Conservation (phyloP, 495 filamentous ascomycete species). For the Penicillium goetzii region DNA sequence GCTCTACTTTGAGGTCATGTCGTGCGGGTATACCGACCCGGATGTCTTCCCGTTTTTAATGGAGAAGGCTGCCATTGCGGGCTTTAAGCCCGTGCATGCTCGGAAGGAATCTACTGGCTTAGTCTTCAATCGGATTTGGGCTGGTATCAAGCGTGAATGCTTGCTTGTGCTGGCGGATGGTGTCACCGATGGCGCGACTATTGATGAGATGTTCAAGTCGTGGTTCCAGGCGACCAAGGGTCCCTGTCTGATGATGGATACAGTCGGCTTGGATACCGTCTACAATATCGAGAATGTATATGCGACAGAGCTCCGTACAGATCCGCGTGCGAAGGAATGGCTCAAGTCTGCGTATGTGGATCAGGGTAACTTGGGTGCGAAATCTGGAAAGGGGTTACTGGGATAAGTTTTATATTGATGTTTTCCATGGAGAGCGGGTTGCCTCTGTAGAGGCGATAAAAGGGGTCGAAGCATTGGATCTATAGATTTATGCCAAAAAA, state of each 20-base stretch:
- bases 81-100: constrained; percentile 47
- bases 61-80: constrained; percentile 41
- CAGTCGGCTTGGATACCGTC: constrained; percentile 51
- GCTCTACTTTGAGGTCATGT: constrained; percentile 53
- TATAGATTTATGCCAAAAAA: background rate
- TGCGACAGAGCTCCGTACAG: constrained; percentile 29
- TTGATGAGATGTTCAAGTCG: constrained; percentile 50
- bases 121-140: constrained; percentile 57
- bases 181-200: constrained; percentile 41
- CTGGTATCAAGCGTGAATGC: constrained; percentile 53
- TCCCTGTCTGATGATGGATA: constrained; percentile 54
- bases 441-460: background rate
- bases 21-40: constrained; percentile 46
- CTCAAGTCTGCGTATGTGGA: constrained; percentile 43
- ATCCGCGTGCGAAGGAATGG: constrained; percentile 33
- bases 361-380: constrained; percentile 47
- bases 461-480: background rate
- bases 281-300: constrained; percentile 44
- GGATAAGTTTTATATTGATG: constrained; percentile 9
- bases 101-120: constrained; percentile 51
- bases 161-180: constrained; percentile 51
- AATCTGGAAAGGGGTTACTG: constrained; percentile 30
- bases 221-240: constrained; percentile 52
- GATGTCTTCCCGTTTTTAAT: constrained; percentile 50
- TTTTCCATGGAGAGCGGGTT: background rate